phyloP scores from a whole-genome alignment of 1,139 yeast genomes.

The Citeromyces siamensis region DNA sequence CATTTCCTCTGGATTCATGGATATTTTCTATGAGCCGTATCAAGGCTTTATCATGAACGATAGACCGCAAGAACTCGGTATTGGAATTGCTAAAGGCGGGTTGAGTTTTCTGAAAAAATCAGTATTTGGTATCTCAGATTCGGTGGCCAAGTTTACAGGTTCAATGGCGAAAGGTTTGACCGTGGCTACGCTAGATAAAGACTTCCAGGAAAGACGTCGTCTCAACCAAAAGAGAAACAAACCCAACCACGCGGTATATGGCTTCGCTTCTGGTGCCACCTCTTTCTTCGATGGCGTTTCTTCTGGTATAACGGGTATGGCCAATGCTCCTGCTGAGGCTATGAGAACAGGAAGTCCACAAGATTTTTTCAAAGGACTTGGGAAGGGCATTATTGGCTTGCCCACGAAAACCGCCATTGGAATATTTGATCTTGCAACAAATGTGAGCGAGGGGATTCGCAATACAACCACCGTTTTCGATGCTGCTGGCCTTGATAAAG shows the following conservation, averaged over 20 bases:
- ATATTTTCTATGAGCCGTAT: slow-evolving; percentile 94
- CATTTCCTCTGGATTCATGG: slow-evolving; percentile 89
- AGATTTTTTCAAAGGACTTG: slow-evolving; percentile 89
- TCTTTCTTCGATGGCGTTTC: slow-evolving; percentile 80
- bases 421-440: slow-evolving; percentile 81
- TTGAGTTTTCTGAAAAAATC: slow-evolving; percentile 88
- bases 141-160: slow-evolving; percentile 86
- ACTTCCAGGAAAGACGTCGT: slow-evolving; percentile 70
- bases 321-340: slow-evolving; percentile 84
- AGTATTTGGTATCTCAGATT: slow-evolving; percentile 89
- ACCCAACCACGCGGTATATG: slow-evolving; percentile 84
- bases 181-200: slow-evolving; percentile 77
- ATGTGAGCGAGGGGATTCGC: slow-evolving; percentile 87
- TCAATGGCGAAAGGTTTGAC: slow-evolving; percentile 91
- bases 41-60: slow-evolving; percentile 92
- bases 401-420: slow-evolving; percentile 98
- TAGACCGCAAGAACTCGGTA: slow-evolving; percentile 91
- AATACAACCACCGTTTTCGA: slow-evolving; percentile 90
- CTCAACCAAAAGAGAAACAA: slow-evolving; percentile 62
- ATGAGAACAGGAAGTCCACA: slow-evolving; percentile 75
- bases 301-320: slow-evolving; percentile 85
- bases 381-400: slow-evolving; percentile 87
- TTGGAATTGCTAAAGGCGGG: slow-evolving; percentile 94
- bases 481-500: slow-evolving; percentile 64
- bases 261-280: slow-evolving; percentile 77